Evolutionary conservation across 1,139 yeast species (phyloP), one percentile per base, ranked within the genome.

Genomic region (Meyerozyma smithsonii): DNA sequence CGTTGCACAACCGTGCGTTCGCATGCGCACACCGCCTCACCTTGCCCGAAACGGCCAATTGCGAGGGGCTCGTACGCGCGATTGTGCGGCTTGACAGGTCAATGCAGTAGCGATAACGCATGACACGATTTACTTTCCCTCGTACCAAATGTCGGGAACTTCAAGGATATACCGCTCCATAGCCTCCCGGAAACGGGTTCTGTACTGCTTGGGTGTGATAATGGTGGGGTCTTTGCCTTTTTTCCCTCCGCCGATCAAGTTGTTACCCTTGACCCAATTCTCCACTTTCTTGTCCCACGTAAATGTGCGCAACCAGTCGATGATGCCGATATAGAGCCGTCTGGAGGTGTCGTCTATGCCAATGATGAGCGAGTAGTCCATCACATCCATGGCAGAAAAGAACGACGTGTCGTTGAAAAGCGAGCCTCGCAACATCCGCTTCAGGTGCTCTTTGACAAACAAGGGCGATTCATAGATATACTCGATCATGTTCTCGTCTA

Each of bases 241-340:
- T 39, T 86, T 87, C 28, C 63, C 65, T 2, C 84, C 78, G 4
- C 88, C 88, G 37, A 89, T 96, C 35, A 94, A 66, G 41, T 63
- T 69, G 49, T 83, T 77, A 44, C 95, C 98, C 58, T 94, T 94
- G 32, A 94, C 98, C 98, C 98, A 94, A 58, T 95, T 89, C 58
- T 94, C 99, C 18, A 94, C 79, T 61, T 90, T 92, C 61, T 94
- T 94, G 56, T 94, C 99, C 99, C 99, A 94, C 0, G 99, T 94
- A 53, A 90, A 94, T 0, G 98, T 89, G 41, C 98, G 67, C 39
- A 94, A 81, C 71, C 95, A 94, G 60, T 94, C 97, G 48, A 92
- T 92, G 35, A 94, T 92, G 5, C 99, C 99, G 26, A 90, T 95
- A 32, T 90, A 87, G 32, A 90, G 68, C 40, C 81, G 79, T 44